Base-by-base conservation (phyloP, 75 land plant genomes). In the Sequoiadendron giganteum region DNA sequence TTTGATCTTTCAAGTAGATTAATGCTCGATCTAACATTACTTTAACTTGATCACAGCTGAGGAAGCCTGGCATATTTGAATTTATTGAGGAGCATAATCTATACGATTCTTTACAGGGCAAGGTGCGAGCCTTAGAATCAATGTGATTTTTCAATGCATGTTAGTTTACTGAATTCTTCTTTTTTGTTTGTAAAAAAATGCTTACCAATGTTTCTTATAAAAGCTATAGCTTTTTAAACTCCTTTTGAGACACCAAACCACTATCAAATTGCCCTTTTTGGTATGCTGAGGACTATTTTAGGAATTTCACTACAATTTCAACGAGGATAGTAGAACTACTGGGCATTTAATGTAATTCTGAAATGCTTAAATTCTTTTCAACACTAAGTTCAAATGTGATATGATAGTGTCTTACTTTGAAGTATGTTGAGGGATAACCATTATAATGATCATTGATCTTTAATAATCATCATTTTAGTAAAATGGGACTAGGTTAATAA, bases 11-110 rank as follows among this genome's bases (percentile, higher is more conserved):
- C 47, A 40, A 80, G 28, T 16, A 80, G 28, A 18, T 18, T 21
- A 80, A 42, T 80, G 83, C 25, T 80, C 18, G 45, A 42, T 42
- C 83, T 80, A 42, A 80, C 10, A 42, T 19, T 80, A 80, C 25
- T 42, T 80, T 21, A 80, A 42, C 77, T 78, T 90, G 61, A 25
- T 81, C 32, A 2, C 94, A 98, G 99, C 93, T 98, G 47, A 89
- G 92, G 95, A 96, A 94, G 90, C 97, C 96, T 18, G 92, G 89
- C 25, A 89, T 95, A 83, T 98, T 97, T 88, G 95, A 98, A 88
- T 96, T 96, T 89, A 97, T 98, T 85, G 96, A 95, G 84, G 92
- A 95, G 85, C 92, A 98, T 86, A 93, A 92, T 52, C 86, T 98
- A 43, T 92, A 97, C 49, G 95, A 96, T 86, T 83, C 92, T 32